Conservation (phyloP, 2,329 filamentous ascomycete species). For the Gliomastix tumulicola region DNA sequence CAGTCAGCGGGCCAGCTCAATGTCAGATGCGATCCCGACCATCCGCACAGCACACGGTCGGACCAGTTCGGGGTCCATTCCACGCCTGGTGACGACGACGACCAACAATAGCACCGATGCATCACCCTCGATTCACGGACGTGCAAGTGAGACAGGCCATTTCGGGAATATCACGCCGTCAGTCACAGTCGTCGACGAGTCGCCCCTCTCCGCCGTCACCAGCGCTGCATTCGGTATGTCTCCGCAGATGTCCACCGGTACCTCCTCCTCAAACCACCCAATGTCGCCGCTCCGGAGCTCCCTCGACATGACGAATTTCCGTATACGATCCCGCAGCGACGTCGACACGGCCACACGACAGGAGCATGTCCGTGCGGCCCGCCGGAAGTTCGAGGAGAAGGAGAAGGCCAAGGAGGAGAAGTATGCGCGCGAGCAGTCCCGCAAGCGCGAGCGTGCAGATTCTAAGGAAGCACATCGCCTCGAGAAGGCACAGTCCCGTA, state of each 20-base stretch:
- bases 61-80: not conserved
- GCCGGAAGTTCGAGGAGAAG: constrained; percentile 56
- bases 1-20: constrained; percentile 23
- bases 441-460: constrained; percentile 51
- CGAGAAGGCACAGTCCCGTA: constrained; percentile 4
- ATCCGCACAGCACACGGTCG: constrained; percentile 5
- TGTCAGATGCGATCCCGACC: constrained; percentile 22
- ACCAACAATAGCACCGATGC: not conserved
- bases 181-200: constrained; percentile 23
- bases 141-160: too few species aligned
- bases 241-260: constrained; percentile 14
- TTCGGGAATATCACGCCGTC: too few species aligned
- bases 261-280: too few species aligned
- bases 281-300: constrained; percentile 50
- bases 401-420: constrained; percentile 57
- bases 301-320: constrained; percentile 49
- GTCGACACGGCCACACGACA: constrained; percentile 46
- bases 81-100: not conserved
- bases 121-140: not conserved
- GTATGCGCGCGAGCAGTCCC: constrained; percentile 50
- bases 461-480: constrained; percentile 45
- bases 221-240: constrained; percentile 14
- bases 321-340: constrained; percentile 54
- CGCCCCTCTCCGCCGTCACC: constrained; percentile 21
- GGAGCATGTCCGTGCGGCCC: constrained; percentile 53